Evolutionary conservation across 2,329 filamentous ascomycete species (phyloP).

Genomic region (Cladophialophora carrionii): DNA sequence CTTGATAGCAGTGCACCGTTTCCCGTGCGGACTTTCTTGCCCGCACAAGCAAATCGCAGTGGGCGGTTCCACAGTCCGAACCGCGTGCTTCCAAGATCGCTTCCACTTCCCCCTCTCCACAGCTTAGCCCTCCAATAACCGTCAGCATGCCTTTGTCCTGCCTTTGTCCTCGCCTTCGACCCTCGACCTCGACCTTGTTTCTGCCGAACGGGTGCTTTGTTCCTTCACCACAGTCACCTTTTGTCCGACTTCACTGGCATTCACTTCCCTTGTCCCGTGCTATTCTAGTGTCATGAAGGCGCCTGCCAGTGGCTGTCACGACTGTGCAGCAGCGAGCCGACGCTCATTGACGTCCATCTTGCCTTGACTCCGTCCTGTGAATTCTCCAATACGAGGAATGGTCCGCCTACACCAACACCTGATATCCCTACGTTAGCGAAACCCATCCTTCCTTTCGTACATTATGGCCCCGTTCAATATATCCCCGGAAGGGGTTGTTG

Average conservation of each 20-base stretch:
- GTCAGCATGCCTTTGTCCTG: constrained; percentile 29
- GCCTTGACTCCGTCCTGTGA: constrained; percentile 21
- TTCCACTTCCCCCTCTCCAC: constrained; percentile 24
- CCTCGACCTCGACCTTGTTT: constrained; percentile 27
- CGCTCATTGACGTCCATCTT: constrained; percentile 13
- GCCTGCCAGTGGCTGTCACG: constrained; percentile 30
- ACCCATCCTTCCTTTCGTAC: constrained; percentile 1
- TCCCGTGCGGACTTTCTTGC: constrained; percentile 19
- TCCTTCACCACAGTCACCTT: constrained; percentile 12
- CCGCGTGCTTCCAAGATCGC: constrained; percentile 36
- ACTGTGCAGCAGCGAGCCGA: constrained; percentile 32
- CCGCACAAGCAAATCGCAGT: constrained; percentile 17
- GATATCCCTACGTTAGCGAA: constrained; percentile 12
- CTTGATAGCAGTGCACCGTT: constrained; percentile 23
- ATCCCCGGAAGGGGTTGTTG: constrained; percentile 29
- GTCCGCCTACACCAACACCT: constrained; percentile 9
- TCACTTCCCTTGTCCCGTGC: constrained; percentile 24
- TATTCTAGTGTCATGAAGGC: constrained; percentile 28
- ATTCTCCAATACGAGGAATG: constrained; percentile 19
- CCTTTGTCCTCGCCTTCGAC: constrained; percentile 26
- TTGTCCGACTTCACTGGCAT: constrained; percentile 20
- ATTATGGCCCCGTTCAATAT: constrained; percentile 34
- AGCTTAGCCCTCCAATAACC: constrained; percentile 36
- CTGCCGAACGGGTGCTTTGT: constrained; percentile 17
- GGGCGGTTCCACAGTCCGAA: constrained; percentile 31